Evolutionary conservation across 2,329 filamentous ascomycete genomes (phyloP), one percentile per base, ranked within the genome.

Genomic region (Fusarium phyllophilum): DNA sequence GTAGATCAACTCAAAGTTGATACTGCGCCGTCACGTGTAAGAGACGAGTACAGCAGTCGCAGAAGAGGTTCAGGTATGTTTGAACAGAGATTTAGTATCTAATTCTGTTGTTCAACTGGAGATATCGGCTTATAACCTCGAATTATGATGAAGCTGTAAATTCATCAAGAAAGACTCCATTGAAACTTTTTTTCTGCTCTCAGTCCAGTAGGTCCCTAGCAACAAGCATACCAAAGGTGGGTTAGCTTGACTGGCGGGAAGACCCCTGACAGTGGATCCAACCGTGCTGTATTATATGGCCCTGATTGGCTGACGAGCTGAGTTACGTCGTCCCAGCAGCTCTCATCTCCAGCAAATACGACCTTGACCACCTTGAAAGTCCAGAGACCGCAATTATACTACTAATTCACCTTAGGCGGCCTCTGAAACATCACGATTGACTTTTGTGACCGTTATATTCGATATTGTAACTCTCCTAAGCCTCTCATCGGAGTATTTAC

Each of bases 121-220:
- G 64, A 39, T 64, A 56, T 39, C 55, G 46, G 55, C 49, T 57
- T 61, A 55, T 57, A 62, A 57, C 18, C 49, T 64, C 45, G 15
- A 59, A 62, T 29, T 68, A 52, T 67, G 52, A 38, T 59, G 68
- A 72, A 73, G 68, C 64, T 75, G 46, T 66, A 70, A 42, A 66
- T 70, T 58, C 44, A 66, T 44, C 31, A 29, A 44, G 52, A 56
- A 61, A 45, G 44, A 61, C 49, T 64, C 36, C 54, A 54, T 62
- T 55, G 62, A 75, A 72, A 74, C 74, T 79, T 79, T 79, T 79
- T 78, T 75, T 71, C 72, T 68, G 56, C 58, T 61, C 49, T 57
- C 46, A 62, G 58, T 52, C 51, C 46, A 62, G 59, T 52, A 73
- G 55, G 60, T 74, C 66, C 56, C 72, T 52, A 65, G 66, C 51